Percentiles rank a stretch among this genome's conserved stretches.
These are phyloP conservation scores for Anaeromyces robustus DNA, from an alignment of 192 early-diverging fungal genomes.

Conservation along the genomic window DNA sequence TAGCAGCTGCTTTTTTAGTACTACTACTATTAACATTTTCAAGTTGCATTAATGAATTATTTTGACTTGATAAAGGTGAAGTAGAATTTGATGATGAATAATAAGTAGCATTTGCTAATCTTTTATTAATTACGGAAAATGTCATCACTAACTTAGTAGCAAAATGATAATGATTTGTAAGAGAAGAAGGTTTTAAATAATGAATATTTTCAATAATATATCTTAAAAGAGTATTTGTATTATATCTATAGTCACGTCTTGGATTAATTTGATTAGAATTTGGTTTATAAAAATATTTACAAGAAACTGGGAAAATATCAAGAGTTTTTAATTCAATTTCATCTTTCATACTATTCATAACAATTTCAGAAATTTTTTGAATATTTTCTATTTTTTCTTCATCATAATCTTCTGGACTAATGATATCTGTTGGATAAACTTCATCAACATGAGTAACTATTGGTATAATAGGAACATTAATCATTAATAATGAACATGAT, in stretches of 20 bases:
- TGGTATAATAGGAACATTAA: background rate
- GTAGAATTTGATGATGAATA: background rate
- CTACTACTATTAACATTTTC: background rate
- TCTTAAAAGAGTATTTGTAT: background rate
- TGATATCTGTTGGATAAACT: background rate
- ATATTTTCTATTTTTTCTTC: background rate
- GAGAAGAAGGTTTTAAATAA: background rate
- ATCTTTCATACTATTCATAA: background rate
- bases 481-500: background rate
- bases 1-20: background rate
- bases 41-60: no score
- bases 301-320: background rate
- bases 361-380: background rate
- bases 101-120: background rate
- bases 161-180: background rate
- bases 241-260: background rate
- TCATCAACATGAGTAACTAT: background rate
- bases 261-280: background rate
- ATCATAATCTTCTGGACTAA: background rate
- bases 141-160: background rate
- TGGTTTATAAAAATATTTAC: background rate
- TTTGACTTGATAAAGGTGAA: background rate
- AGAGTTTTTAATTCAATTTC: background rate
- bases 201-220: background rate
- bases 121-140: background rate